Conservation (phyloP, 352 stramenopile genomes). For the Pythium rhizo-oryzae region DNA sequence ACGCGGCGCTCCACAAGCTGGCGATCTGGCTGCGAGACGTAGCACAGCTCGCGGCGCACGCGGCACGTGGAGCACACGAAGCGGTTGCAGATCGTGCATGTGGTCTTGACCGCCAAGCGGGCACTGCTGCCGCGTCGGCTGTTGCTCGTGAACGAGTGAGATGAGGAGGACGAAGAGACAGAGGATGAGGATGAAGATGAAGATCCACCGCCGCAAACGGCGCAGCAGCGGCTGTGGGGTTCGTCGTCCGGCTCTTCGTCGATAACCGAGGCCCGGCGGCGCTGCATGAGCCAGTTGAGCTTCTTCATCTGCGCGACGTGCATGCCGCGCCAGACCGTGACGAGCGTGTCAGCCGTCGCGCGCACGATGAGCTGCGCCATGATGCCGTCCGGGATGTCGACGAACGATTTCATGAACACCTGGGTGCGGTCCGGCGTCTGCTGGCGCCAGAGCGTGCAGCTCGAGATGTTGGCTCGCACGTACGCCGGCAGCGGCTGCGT, state of each 20-base stretch:
- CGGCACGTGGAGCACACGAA: slow-evolving; percentile 26
- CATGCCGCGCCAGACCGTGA: slow-evolving; percentile 38
- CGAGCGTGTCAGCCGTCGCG: slow-evolving; percentile 41
- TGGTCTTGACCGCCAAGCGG: slow-evolving; percentile 10
- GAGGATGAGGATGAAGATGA: not conserved
- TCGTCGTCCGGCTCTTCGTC: slow-evolving; percentile 5
- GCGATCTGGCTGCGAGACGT: slow-evolving; percentile 2
- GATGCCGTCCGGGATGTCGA: slow-evolving; percentile 48
- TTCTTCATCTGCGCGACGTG: slow-evolving; percentile 72
- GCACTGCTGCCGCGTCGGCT: not conserved
- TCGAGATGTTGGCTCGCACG: slow-evolving; percentile 60
- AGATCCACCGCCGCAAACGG: slow-evolving; percentile 2
- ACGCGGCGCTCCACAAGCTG: slow-evolving; percentile 21
- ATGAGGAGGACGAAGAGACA: not conserved
- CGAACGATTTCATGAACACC: slow-evolving; percentile 47
- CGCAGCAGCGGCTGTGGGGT: not conserved
- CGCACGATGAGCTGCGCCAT: slow-evolving; percentile 41
- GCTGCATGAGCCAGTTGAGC: slow-evolving; percentile 52
- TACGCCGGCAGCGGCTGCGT: slow-evolving; percentile 42
- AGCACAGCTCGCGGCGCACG: slow-evolving; percentile 25
- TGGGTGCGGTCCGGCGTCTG: slow-evolving; percentile 24
- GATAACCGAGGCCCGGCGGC: slow-evolving; percentile 11
- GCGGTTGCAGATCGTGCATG: slow-evolving; percentile 25
- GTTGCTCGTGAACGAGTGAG: not conserved
- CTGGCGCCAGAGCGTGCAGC: slow-evolving; percentile 59